Evolutionary conservation across 305 asterid species (phyloP), one percentile per base, ranked within the genome.

Genomic region (Euphrasia arctica): DNA sequence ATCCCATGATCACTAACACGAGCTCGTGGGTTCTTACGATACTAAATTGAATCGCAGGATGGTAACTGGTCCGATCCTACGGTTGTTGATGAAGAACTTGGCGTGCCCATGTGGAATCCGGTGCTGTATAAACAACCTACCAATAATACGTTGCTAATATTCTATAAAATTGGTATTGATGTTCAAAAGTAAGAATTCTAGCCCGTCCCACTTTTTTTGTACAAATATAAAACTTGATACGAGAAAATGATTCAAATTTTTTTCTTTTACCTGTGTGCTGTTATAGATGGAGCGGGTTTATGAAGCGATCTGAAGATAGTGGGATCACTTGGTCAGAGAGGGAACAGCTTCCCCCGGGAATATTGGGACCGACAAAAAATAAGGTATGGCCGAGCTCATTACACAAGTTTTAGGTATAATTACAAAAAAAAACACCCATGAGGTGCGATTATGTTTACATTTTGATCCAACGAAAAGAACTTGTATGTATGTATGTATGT

Each of bases 81-180:
- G 48, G 79, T 86, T 73, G 92, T 85, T 4, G 98, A 91, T 61
- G 85, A 89, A 71, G 78, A 89, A 76, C 66, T 52, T 41, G 54
- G 74, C 54, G 95, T 91, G 67, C 78, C 95, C 50, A 82, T 91
- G 98, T 89, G 98, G 98, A 89, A 91, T 62, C 98, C 96, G 13
- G 95, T 25, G 27, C 27, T 25, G 27, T 25, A 25, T 25, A 25
- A 25, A 25, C 27, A 25, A 0, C 27, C 27, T 83, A 4, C 8
- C 41, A 34, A 34, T 7, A 7, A 34, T 25, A 25, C 27, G 41
- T 34, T 34, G 27, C 27, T 25, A 25, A 25, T 25, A 25, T 25
- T 25, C 27, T 25, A 92, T 66, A 87, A 74, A 82, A 80, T 89
- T 18, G 98, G 97, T 34, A 84, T 73, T 72, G 93, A 87, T 22